Conservation (phyloP, 106 monocot genomes). For the Iris macrosiphon region DNA sequence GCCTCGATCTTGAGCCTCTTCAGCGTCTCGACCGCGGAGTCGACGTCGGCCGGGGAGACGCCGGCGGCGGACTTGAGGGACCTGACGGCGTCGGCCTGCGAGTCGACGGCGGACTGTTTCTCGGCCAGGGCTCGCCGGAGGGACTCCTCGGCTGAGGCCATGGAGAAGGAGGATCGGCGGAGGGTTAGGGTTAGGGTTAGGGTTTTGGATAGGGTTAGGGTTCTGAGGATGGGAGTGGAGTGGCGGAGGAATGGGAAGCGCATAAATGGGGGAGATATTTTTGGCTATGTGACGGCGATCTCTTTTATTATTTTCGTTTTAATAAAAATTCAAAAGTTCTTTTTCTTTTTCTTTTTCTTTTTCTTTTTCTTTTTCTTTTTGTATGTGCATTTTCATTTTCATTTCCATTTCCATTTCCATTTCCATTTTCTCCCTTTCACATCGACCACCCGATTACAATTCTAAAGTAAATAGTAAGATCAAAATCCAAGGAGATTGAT, state of each 20-base stretch:
- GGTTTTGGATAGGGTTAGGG: constrained; percentile 10
- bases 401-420: too few relatives aligned
- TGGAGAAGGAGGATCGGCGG: neutral
- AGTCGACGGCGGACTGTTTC: constrained; percentile 43
- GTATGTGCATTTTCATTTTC: too few relatives aligned
- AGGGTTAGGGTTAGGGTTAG: neutral
- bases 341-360: too few relatives aligned
- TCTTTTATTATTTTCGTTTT: too few relatives aligned
- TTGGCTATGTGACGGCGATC: too few relatives aligned
- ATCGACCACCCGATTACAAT: too few relatives aligned
- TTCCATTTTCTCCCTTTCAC: too few relatives aligned
- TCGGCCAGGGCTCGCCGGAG: constrained; percentile 47
- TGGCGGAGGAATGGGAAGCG: neutral
- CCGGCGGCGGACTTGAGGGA: constrained; percentile 33
- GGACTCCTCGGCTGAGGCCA: constrained; percentile 26
- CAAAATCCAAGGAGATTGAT: too few relatives aligned
- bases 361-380: too few relatives aligned
- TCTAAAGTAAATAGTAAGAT: too few relatives aligned
- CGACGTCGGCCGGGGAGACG: constrained; percentile 33
- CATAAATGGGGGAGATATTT: too few relatives aligned
- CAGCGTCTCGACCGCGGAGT: constrained; percentile 51
- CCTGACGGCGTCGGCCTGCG: constrained; percentile 56
- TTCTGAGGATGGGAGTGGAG: neutral
- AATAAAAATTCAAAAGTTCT: too few relatives aligned
- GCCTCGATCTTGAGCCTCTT: constrained; percentile 63